Evolutionary conservation across 306 rosid genomes (phyloP), one percentile per base, ranked within the genome.

Genomic region (Parietaria judaica): DNA sequence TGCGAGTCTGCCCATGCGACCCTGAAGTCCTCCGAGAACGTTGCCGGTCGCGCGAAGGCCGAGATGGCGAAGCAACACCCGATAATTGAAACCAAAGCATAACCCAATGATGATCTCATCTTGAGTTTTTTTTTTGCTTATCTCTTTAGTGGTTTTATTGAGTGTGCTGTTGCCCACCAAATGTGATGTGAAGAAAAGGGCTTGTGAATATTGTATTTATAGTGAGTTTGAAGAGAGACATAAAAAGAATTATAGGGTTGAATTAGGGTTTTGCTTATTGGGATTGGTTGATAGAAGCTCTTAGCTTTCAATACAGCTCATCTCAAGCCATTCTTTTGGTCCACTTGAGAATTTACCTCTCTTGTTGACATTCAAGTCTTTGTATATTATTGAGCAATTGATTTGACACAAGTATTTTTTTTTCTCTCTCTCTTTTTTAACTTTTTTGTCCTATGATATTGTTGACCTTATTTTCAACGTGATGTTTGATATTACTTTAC

Each of bases 221-320:
- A 56, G 60, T 36, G 46, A 58, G 63, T 6, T 3, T 9, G 16
- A 4, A 15, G 35, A 8, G 63, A 8, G 35, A 16, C 35, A 17
- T 51, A 41, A 36, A 9, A 43, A 62, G 44, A 48, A 4, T 5
- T 13, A 49, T 54, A 13, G 37, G 31, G 31, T 23, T 54, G 8
- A 54, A 10, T 13, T 31, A 51, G 15, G 1, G 51, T 60, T 59
- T 17, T 51, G 44, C 12, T 63, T 12, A 61, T 48, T 39, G 52
- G 63, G 68, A 69, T 14, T 61, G 72, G 51, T 36, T 55, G 64
- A 75, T 54, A 70, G 74, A 78, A 72, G 66, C 60, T 55, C 78
- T 60, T 69, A 74, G 81, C 90, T 84, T 81, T 83, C 90, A 17
- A 66, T 81, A 70, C 97, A 90, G 97, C 97, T 87, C 78, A 87